These are phyloP conservation scores for Neonectria sp. DNA, from an alignment of 2,329 filamentous ascomycete species.

Conservation along the genomic window DNA sequence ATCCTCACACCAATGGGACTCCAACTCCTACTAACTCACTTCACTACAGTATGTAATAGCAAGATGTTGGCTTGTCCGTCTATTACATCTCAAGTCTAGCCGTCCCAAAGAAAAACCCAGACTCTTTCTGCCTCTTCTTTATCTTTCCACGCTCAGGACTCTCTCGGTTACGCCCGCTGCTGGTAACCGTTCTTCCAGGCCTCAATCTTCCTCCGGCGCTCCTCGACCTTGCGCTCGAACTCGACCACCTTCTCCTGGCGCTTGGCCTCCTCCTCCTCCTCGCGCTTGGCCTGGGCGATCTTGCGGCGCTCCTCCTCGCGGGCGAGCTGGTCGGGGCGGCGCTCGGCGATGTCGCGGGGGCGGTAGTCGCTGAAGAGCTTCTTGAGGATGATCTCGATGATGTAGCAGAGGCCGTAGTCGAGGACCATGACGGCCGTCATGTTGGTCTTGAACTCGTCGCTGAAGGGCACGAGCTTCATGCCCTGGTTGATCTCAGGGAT, in stretches of 20 bases:
- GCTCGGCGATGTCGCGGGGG: slow-evolving; percentile 92
- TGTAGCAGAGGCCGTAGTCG: slow-evolving; percentile 89
- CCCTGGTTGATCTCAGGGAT: slow-evolving; percentile 95
- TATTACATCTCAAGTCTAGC: slow-evolving; percentile 27
- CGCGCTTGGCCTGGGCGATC: slow-evolving; percentile 63
- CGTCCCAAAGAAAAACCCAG: slow-evolving; percentile 20
- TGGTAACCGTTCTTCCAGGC: slow-evolving; percentile 54
- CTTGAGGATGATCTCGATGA: slow-evolving; percentile 92
- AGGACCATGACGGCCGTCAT: slow-evolving; percentile 88
- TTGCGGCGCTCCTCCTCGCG: slow-evolving; percentile 80
- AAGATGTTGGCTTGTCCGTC: slow-evolving; percentile 14
- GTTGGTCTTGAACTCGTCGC: slow-evolving; percentile 87
- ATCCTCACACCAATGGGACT: slow-evolving; percentile 3
- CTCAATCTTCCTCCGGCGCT: slow-evolving; percentile 63
- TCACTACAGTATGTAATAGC: neutral
- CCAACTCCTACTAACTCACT: neutral
- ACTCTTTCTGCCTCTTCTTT: neutral
- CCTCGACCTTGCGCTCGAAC: slow-evolving; percentile 72
- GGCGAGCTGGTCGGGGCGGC: slow-evolving; percentile 88
- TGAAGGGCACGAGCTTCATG: slow-evolving; percentile 93
- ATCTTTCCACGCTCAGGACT: slow-evolving; percentile 4
- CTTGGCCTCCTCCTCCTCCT: slow-evolving; percentile 68
- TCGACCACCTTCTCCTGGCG: slow-evolving; percentile 69
- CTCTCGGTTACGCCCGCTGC: slow-evolving; percentile 16
- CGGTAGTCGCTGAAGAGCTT: slow-evolving; percentile 89